phyloP scores from a whole-genome alignment of 768 basidiomycete species.

The Suillus cothurnatus region DNA sequence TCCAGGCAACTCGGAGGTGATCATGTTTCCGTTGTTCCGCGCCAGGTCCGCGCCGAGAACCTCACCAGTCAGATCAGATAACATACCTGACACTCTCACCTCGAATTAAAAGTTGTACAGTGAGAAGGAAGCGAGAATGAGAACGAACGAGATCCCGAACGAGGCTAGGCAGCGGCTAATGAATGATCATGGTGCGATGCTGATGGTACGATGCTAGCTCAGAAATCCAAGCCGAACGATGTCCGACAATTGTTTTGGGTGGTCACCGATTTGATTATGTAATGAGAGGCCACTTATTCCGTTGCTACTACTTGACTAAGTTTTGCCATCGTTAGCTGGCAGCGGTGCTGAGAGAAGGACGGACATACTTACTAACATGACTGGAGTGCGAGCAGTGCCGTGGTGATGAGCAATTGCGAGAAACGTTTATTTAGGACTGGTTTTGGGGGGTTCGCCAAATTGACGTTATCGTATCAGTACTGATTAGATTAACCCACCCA shows the following conservation, averaged over 20 bases:
- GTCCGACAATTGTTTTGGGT: slow-evolving; percentile 11
- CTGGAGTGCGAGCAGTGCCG: not conserved
- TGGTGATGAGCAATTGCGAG: not conserved
- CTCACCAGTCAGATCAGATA: not conserved
- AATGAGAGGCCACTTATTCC: not conserved
- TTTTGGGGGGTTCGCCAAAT: not conserved
- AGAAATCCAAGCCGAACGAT: slow-evolving; percentile 11
- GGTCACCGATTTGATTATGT: not conserved
- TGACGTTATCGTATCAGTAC: slow-evolving; percentile 4
- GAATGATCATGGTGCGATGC: slow-evolving; percentile 9
- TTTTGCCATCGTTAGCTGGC: not conserved
- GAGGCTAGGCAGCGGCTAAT: not conserved
- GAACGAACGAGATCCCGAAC: not conserved
- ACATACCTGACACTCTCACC: too few species aligned
- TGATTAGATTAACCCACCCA: slow-evolving; percentile 6
- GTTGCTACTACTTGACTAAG: not conserved
- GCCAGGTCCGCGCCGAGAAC: not conserved
- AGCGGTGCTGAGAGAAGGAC: not conserved
- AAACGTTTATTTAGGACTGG: slow-evolving; percentile 3
- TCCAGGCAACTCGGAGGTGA: not conserved
- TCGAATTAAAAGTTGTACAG: not conserved
- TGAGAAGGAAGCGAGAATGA: not conserved
- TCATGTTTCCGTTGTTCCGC: not conserved
- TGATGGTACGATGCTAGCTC: slow-evolving; percentile 3
- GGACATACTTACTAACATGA: not conserved